These are phyloP conservation scores for Phanerodontia chrysosporium DNA, from an alignment of 768 basidiomycete genomes.

Conservation along the genomic window DNA sequence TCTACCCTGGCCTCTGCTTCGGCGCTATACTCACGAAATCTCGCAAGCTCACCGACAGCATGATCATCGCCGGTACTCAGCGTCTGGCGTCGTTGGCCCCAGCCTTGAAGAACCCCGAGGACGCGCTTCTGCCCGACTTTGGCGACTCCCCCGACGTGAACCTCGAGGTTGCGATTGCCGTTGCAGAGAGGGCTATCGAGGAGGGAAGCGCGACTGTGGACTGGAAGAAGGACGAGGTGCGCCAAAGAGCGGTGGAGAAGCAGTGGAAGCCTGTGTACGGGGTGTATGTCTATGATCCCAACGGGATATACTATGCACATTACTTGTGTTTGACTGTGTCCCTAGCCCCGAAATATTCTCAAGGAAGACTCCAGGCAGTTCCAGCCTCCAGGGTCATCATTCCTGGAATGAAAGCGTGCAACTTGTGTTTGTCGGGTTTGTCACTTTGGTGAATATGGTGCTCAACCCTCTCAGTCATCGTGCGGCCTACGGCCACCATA, in stretches of 20 bases:
- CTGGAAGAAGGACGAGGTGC: conserved; percentile 57
- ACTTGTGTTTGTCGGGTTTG: too few relatives aligned
- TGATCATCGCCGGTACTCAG: conserved; percentile 80
- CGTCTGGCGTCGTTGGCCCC: conserved; percentile 76
- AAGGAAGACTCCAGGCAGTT: too few relatives aligned
- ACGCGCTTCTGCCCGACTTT: conserved; percentile 73
- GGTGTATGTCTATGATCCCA: conserved; percentile 58
- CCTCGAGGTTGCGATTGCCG: conserved; percentile 78
- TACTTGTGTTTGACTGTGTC: too few relatives aligned
- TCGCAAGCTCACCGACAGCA: conserved; percentile 66
- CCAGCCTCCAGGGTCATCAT: too few relatives aligned
- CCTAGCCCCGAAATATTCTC: too few relatives aligned
- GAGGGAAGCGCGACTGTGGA: conserved; percentile 62
- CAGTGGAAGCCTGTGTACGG: conserved; percentile 67
- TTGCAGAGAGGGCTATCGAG: conserved; percentile 70
- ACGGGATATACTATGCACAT: too few relatives aligned
- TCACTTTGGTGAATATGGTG: too few relatives aligned
- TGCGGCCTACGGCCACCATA: too few relatives aligned
- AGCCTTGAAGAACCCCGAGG: conserved; percentile 64
- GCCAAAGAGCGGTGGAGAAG: conserved; percentile 43
- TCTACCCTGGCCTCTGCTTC: conserved; percentile 84
- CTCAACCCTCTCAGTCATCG: too few relatives aligned
- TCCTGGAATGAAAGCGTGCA: too few relatives aligned
- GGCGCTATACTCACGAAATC: conserved; percentile 71
- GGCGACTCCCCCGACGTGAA: conserved; percentile 68